Conservation (phyloP, 2,329 filamentous ascomycete genomes). For the Ceratocystis papillata region DNA sequence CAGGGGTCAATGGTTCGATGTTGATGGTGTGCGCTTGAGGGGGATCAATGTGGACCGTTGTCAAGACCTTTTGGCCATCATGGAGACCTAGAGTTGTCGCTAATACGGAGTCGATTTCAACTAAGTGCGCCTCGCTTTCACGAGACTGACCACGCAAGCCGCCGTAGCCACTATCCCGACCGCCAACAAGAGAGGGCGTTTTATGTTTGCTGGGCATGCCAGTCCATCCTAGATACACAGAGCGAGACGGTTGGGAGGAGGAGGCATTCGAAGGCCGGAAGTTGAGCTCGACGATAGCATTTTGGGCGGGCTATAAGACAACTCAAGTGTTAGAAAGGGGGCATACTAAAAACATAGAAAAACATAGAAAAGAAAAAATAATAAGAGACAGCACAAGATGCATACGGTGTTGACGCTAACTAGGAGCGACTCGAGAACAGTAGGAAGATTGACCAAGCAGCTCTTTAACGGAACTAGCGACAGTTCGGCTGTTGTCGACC, state of each 20-base stretch:
- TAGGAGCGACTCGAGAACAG: slow-evolving; percentile 71
- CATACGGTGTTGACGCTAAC: slow-evolving; percentile 82
- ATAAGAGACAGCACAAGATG: not conserved
- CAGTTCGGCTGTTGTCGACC: slow-evolving; percentile 67
- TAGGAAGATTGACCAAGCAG: slow-evolving; percentile 85
- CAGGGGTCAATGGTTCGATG: slow-evolving; percentile 87
- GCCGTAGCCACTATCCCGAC: slow-evolving; percentile 56
- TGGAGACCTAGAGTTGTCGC: slow-evolving; percentile 63
- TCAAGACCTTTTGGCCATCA: slow-evolving; percentile 69
- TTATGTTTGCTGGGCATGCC: slow-evolving; percentile 91
- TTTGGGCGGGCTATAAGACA: slow-evolving; percentile 63
- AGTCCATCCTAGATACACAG: slow-evolving; percentile 88
- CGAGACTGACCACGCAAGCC: slow-evolving; percentile 44
- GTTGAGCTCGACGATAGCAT: slow-evolving; percentile 87
- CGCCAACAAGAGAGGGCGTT: slow-evolving; percentile 58
- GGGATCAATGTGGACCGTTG: slow-evolving; percentile 72
- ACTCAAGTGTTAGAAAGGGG: slow-evolving; percentile 26
- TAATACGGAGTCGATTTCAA: slow-evolving; percentile 82
- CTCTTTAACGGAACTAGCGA: slow-evolving; percentile 81
- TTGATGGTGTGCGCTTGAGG: slow-evolving; percentile 87
- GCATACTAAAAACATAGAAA: not conserved
- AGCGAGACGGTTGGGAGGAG: slow-evolving; percentile 41
- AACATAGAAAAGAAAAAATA: slow-evolving; percentile 21
- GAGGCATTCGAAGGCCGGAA: slow-evolving; percentile 46
- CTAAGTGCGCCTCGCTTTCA: slow-evolving; percentile 60